A percentile compares a stretch with the other conserved stretches of the same genome.
Evolutionary conservation across 2,329 filamentous ascomycete species (phyloP).

Genomic region (Ophiostoma himal-ulmi): DNA sequence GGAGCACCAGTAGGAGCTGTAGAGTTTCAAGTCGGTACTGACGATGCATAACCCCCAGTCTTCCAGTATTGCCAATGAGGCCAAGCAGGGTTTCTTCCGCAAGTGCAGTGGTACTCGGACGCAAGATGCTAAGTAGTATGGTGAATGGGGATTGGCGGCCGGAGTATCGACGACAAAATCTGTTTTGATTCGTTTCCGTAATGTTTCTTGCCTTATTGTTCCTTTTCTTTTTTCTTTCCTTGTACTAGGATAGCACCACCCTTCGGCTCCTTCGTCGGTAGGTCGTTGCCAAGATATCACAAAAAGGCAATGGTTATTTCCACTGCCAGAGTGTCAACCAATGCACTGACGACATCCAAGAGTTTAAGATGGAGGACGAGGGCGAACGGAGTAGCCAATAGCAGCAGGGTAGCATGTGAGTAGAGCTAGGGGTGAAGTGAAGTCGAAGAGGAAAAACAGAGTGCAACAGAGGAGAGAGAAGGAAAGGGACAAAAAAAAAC

Average conservation of each 20-base stretch:
- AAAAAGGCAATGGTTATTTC: background rate
- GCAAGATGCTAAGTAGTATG: background rate
- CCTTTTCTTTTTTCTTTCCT: background rate
- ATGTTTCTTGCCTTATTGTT: background rate
- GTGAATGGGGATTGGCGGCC: background rate
- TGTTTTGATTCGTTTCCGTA: background rate
- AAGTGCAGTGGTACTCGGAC: background rate
- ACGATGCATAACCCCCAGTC: background rate
- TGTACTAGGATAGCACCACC: background rate
- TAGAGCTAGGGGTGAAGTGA: background rate
- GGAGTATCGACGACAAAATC: background rate
- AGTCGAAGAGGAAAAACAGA: background rate
- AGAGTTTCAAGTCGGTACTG: background rate
- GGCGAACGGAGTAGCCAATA: background rate
- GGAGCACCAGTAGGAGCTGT: background rate
- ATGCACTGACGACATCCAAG: background rate
- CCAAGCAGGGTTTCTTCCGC: background rate
- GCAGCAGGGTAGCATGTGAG: background rate
- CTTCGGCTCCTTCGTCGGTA: constrained; percentile 4
- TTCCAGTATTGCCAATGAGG: background rate
- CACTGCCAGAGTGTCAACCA: background rate
- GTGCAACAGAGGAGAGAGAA: background rate
- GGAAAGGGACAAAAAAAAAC: background rate
- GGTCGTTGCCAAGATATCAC: background rate
- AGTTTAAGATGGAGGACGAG: background rate